Evolutionary conservation across 2,329 filamentous ascomycete species (phyloP).

Genomic region (Aspergillus pseudoterreus): DNA sequence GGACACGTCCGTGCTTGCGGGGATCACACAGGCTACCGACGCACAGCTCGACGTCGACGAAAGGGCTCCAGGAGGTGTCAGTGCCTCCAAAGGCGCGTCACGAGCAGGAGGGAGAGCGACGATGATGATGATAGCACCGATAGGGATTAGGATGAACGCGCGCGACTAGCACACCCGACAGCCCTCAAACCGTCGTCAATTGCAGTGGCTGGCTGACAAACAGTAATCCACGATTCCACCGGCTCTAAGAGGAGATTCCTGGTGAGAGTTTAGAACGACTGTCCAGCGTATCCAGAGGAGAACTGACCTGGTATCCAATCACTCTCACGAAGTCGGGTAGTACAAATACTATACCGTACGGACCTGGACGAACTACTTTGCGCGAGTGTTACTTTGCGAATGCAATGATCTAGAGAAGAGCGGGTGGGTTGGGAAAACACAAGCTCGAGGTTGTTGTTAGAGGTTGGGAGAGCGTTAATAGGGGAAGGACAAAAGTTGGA

Average conservation of each 20-base stretch:
- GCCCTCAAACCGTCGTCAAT: background rate
- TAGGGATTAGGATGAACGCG: background rate
- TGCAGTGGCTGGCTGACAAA: background rate
- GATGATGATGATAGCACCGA: background rate
- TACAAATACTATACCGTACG: background rate
- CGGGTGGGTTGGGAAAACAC: background rate
- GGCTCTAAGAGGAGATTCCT: background rate
- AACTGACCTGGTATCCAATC: conserved; percentile 10
- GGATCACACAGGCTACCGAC: background rate
- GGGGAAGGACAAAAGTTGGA: too few relatives aligned
- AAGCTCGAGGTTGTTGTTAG: too few relatives aligned
- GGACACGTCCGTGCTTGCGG: background rate
- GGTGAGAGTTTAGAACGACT: conserved; percentile 1
- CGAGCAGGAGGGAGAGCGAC: background rate
- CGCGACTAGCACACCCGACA: background rate
- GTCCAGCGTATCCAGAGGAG: background rate
- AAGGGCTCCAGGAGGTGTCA: too few relatives aligned
- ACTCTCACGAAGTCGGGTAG: conserved; percentile 3
- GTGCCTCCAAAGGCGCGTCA: too few relatives aligned
- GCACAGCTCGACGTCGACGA: background rate
- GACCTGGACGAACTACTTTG: too few relatives aligned
- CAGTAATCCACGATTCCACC: background rate
- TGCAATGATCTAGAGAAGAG: background rate
- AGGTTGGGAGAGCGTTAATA: too few relatives aligned
- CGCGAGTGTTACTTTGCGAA: too few relatives aligned